Evolutionary conservation across 2,329 filamentous ascomycete species (phyloP).

Genomic region (Aspergillus pseudonomiae): DNA sequence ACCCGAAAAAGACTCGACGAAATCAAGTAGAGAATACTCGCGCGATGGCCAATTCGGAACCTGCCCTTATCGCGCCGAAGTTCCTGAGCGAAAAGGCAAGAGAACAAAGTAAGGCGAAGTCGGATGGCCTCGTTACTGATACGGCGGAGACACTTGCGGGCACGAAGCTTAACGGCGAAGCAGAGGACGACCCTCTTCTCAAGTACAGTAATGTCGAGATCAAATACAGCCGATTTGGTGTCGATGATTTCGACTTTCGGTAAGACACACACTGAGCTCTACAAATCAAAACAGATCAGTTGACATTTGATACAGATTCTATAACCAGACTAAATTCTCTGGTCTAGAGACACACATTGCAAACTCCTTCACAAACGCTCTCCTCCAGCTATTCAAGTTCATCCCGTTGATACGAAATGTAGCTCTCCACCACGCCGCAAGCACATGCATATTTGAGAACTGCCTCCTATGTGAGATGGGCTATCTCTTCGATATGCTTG

Average conservation of each 20-base stretch:
- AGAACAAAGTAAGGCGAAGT: conserved; percentile 53
- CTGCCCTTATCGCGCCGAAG: conserved; percentile 74
- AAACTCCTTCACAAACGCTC: conserved; percentile 92
- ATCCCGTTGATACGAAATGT: conserved; percentile 86
- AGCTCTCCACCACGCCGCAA: conserved; percentile 84
- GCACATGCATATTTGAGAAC: conserved; percentile 76
- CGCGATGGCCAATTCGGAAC: conserved; percentile 60
- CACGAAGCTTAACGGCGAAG: conserved; percentile 68
- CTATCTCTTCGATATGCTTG: conserved; percentile 95
- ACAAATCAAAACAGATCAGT: background rate
- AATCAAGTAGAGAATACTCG: conserved; percentile 85
- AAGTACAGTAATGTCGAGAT: conserved; percentile 96
- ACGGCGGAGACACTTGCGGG: conserved; percentile 68
- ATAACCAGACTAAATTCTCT: conserved; percentile 90
- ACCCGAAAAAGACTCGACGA: conserved; percentile 70
- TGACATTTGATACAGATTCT: conserved; percentile 63
- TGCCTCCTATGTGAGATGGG: conserved; percentile 94
- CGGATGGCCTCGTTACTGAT: conserved; percentile 53
- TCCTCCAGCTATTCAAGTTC: conserved; percentile 89
- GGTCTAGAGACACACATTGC: conserved; percentile 94
- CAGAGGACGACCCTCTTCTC: conserved; percentile 78
- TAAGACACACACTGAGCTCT: conserved; percentile 60
- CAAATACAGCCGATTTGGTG: conserved; percentile 97
- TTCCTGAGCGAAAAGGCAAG: conserved; percentile 93
- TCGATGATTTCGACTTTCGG: conserved; percentile 99